phyloP scores from a whole-genome alignment of 2,329 filamentous ascomycete genomes.

The Dothistroma pini region DNA sequence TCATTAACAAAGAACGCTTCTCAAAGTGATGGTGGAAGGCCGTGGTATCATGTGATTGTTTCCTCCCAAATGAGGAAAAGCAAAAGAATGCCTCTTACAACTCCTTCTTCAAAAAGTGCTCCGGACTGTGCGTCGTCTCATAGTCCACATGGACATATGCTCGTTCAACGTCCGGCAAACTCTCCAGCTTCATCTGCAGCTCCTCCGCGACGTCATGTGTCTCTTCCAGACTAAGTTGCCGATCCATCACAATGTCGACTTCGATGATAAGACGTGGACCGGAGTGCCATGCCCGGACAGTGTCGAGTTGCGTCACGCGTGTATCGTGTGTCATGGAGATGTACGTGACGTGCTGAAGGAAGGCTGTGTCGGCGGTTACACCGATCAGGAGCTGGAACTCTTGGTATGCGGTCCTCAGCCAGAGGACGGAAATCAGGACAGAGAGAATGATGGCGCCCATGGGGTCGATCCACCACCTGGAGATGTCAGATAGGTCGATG shows the following conservation, averaged over 20 bases:
- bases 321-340: slow-evolving; percentile 88
- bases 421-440: slow-evolving; percentile 70
- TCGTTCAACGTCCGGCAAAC: slow-evolving; percentile 83
- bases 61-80: background rate
- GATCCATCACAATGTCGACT: slow-evolving; percentile 93
- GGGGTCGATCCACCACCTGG: slow-evolving; percentile 86
- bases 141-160: slow-evolving; percentile 98
- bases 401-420: slow-evolving; percentile 78
- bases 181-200: slow-evolving; percentile 90
- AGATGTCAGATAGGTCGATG: background rate
- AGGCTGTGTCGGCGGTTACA: slow-evolving; percentile 77
- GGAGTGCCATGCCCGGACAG: slow-evolving; percentile 88
- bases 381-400: slow-evolving; percentile 93
- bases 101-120: slow-evolving; percentile 69
- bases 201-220: slow-evolving; percentile 94
- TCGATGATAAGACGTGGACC: slow-evolving; percentile 88
- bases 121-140: slow-evolving; percentile 91
- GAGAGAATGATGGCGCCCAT: slow-evolving; percentile 84
- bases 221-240: slow-evolving; percentile 64
- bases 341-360: slow-evolving; percentile 92
- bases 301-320: slow-evolving; percentile 81
- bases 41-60: background rate
- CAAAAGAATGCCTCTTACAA: slow-evolving; percentile 37
- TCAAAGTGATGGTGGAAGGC: background rate
- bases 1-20: background rate